These are phyloP conservation scores for Mycena venus DNA, from an alignment of 768 basidiomycete species.

Conservation along the genomic window DNA sequence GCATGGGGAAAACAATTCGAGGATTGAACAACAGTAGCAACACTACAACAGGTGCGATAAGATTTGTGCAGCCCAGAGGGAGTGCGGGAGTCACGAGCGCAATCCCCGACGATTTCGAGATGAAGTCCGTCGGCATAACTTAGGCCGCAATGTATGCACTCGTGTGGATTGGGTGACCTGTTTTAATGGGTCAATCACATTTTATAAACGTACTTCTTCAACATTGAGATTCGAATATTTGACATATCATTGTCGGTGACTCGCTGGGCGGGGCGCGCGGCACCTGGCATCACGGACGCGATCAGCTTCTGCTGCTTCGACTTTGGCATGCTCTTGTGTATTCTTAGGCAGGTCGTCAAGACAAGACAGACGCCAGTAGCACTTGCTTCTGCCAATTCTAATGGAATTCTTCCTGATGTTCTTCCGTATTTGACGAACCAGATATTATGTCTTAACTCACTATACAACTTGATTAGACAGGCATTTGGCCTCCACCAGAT, in stretches of 20 bases:
- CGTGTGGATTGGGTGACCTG: not conserved
- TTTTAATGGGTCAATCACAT: not conserved
- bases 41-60: not conserved
- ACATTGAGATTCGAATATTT: not conserved
- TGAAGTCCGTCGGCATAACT: not conserved
- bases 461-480: not conserved
- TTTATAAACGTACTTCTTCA: not conserved
- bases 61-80: not conserved
- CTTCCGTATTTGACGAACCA: too few species aligned
- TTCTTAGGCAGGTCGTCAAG: not conserved
- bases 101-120: not conserved
- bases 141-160: not conserved
- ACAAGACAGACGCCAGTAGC: not conserved
- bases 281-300: not conserved
- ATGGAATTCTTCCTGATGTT: too few species aligned
- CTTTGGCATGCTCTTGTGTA: not conserved
- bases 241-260: not conserved
- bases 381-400: not conserved
- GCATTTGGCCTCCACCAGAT: not conserved
- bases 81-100: not conserved
- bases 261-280: too few species aligned
- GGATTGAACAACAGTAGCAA: not conserved
- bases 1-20: not conserved
- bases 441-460: not conserved
- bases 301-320: not conserved